Conservation (phyloP, 1,284 basidiomycete species). For the Sanghuangporus baumii region DNA sequence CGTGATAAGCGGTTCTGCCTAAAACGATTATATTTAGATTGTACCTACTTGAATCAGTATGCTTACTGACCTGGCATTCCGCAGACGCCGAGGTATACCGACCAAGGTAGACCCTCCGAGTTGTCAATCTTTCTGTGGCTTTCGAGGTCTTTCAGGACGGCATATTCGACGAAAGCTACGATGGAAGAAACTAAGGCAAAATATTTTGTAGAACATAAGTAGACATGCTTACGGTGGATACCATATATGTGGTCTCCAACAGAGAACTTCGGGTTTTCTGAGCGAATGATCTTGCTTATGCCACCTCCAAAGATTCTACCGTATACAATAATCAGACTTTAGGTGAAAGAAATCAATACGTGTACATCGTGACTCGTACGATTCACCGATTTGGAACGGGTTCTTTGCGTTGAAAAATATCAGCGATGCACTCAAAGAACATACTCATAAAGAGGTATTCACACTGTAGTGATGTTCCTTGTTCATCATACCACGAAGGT, state of each 20-base stretch:
- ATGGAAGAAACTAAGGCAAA: neutral
- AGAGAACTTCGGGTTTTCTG: conserved; percentile 18
- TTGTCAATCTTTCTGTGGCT: conserved; percentile 13
- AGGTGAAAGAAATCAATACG: neutral
- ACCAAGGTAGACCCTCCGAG: conserved; percentile 11
- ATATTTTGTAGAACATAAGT: neutral
- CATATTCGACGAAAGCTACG: conserved; percentile 10
- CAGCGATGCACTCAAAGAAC: neutral
- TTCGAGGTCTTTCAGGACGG: neutral
- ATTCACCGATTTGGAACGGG: conserved; percentile 1
- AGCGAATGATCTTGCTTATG: conserved; percentile 17
- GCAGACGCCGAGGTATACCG: conserved; percentile 24
- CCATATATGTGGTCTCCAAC: conserved; percentile 22
- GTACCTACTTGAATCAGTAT: conserved; percentile 6
- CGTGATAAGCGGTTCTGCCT: conserved; percentile 21
- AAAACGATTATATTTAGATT: neutral
- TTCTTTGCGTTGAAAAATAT: neutral
- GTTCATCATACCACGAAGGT: conserved; percentile 31
- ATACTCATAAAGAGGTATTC: neutral
- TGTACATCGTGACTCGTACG: neutral
- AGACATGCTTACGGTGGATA: conserved; percentile 15
- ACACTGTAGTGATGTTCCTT: neutral
- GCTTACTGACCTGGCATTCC: conserved; percentile 26
- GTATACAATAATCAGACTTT: neutral
- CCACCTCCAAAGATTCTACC: conserved; percentile 13